These are phyloP conservation scores for Solanum bulbocastanum DNA, from an alignment of 257 asterid species.

Conservation along the genomic window DNA sequence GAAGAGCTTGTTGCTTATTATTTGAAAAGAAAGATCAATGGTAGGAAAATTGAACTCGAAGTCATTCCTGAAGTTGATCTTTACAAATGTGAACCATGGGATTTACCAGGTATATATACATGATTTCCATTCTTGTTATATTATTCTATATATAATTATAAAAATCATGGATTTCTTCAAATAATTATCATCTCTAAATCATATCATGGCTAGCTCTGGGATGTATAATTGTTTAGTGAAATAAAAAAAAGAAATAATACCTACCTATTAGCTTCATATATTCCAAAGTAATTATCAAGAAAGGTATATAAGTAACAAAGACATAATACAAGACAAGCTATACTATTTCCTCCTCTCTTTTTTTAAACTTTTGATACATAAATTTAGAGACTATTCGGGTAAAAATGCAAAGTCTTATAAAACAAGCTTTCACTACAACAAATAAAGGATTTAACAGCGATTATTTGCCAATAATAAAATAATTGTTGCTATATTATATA, in stretches of 20 bases:
- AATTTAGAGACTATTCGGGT: background rate
- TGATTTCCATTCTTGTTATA: background rate
- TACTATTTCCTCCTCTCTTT: background rate
- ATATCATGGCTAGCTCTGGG: background rate
- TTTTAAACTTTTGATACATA: background rate
- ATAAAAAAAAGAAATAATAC: background rate
- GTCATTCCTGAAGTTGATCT: conserved; percentile 97
- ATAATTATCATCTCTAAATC: background rate
- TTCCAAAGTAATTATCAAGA: conserved; percentile 32
- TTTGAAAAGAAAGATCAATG: conserved; percentile 83
- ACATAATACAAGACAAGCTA: background rate
- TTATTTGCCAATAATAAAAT: background rate
- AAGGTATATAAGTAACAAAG: conserved; percentile 34
- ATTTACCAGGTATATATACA: conserved; percentile 66
- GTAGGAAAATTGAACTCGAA: conserved; percentile 83
- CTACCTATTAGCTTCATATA: background rate
- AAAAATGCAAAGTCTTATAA: background rate
- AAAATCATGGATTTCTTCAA: background rate
- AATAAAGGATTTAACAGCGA: background rate
- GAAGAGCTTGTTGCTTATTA: conserved; percentile 96
- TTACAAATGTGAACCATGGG: conserved; percentile 99
- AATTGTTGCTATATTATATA: too few species aligned
- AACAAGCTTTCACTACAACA: background rate
- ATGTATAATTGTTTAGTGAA: background rate
- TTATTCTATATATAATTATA: background rate